A percentile compares a stretch with the other conserved stretches of the same genome.
Evolutionary conservation across 495 filamentous ascomycete genomes (phyloP).

Genomic region (Xylaria bambusicola): DNA sequence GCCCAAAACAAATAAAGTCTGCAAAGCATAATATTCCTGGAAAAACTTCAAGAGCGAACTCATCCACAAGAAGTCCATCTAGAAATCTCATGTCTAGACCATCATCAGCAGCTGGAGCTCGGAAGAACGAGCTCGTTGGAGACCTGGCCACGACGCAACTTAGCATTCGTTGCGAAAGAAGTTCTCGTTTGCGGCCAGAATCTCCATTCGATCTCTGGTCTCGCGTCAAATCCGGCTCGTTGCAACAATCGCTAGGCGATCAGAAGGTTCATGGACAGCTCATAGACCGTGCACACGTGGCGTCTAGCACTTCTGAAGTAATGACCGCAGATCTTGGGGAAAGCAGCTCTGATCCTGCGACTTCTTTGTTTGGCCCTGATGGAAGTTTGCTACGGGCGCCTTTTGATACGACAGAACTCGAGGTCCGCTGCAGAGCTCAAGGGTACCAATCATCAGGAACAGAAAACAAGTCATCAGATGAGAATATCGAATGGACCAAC

Average conservation of each 20-base stretch:
- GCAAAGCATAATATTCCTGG: background rate
- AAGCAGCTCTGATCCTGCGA: background rate
- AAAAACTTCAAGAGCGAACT: background rate
- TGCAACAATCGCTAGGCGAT: conserved; percentile 14
- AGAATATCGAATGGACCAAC: conserved; percentile 65
- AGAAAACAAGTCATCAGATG: conserved; percentile 21
- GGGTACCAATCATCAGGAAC: background rate
- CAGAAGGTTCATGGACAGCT: conserved; percentile 1
- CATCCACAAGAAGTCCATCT: background rate
- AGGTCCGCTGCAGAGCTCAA: background rate
- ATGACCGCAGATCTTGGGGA: background rate
- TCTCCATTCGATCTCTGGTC: conserved; percentile 66
- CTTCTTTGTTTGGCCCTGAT: conserved; percentile 7
- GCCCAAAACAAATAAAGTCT: conserved; percentile 39
- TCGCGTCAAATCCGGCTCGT: conserved; percentile 62
- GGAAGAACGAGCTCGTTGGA: conserved; percentile 8
- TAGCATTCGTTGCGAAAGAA: conserved; percentile 26
- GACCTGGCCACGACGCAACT: conserved; percentile 35
- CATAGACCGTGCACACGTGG: background rate
- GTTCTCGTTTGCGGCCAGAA: conserved; percentile 21
- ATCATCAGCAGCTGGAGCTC: conserved; percentile 12
- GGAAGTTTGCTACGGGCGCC: conserved; percentile 9
- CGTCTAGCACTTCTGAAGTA: background rate
- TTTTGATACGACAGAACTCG: conserved; percentile 1
- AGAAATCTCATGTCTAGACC: background rate